Conservation (phyloP, 1,139 yeast species). For the Yamadazyma sp. region DNA sequence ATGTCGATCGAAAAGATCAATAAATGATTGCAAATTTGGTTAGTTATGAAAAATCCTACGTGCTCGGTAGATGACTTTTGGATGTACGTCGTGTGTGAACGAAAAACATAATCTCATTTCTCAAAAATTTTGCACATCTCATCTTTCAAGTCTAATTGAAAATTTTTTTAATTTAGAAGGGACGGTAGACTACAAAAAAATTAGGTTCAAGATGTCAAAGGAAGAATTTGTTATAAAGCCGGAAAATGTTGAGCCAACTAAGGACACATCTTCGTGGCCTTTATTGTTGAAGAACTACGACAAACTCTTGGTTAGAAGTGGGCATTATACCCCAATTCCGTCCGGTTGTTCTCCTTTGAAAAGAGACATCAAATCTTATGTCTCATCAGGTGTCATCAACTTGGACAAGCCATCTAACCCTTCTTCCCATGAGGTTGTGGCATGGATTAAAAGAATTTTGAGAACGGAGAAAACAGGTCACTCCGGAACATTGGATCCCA, state of each 20-base stretch:
- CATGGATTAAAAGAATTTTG: conserved; percentile 95
- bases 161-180: conserved; percentile 13
- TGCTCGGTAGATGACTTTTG: too few species aligned
- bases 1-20: not conserved
- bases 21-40: too few species aligned
- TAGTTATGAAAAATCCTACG: too few species aligned
- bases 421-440: conserved; percentile 97
- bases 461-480: conserved; percentile 98
- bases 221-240: conserved; percentile 81
- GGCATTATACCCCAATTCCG: conserved; percentile 96
- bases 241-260: conserved; percentile 73
- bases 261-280: conserved; percentile 95
- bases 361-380: conserved; percentile 87
- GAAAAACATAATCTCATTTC: conserved; percentile 1
- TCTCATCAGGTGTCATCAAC: conserved; percentile 94
- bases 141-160: conserved; percentile 13
- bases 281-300: conserved; percentile 90
- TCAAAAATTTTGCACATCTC: conserved; percentile 11
- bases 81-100: not conserved
- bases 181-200: conserved; percentile 1
- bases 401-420: conserved; percentile 98
- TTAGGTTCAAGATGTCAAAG: conserved; percentile 46
- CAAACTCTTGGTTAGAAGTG: conserved; percentile 89
- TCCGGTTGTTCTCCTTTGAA: conserved; percentile 92
- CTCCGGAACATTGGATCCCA: conserved; percentile 98